A percentile compares a stretch with the other conserved stretches of the same genome.
Conservation (phyloP, 768 basidiomycete species). For the Termitomyces sp. region DNA sequence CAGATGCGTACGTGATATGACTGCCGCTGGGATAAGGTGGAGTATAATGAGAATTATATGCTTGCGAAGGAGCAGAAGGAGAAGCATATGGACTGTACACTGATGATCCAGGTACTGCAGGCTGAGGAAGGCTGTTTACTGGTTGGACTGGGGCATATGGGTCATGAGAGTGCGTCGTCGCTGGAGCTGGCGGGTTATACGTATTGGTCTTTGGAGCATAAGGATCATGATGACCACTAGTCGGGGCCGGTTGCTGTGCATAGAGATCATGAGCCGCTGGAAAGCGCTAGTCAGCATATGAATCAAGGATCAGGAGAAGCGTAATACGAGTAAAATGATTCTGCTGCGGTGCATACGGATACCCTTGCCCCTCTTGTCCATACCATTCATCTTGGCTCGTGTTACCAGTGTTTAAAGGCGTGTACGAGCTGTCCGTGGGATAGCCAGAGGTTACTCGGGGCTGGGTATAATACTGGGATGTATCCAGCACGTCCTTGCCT, state of each 20-base stretch:
- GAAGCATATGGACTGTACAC: conserved; percentile 12
- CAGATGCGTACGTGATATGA: conserved; percentile 8
- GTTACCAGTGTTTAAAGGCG: conserved; percentile 2
- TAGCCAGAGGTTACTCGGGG: conserved; percentile 9
- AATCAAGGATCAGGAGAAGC: neutral
- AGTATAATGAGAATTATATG: conserved; percentile 14
- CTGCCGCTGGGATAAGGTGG: conserved; percentile 11
- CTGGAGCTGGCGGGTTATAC: conserved; percentile 11
- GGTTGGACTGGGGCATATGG: conserved; percentile 19
- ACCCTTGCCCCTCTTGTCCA: conserved; percentile 20
- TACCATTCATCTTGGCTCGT: conserved; percentile 23
- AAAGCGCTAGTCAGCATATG: neutral
- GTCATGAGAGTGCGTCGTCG: conserved; percentile 15
- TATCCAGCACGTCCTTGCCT: conserved; percentile 5
- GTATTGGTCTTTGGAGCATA: conserved; percentile 25
- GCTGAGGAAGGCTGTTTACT: conserved; percentile 2
- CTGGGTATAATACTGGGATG: conserved; percentile 18
- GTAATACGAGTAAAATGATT: conserved; percentile 6
- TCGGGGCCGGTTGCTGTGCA: neutral
- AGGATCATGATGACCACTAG: conserved; percentile 22
- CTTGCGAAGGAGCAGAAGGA: conserved; percentile 13
- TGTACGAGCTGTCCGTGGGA: conserved; percentile 3
- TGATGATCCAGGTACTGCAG: conserved; percentile 2
- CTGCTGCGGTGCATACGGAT: conserved; percentile 18
- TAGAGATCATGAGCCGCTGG: conserved; percentile 9